Percentiles rank a stretch among this genome's conserved stretches.
These are phyloP conservation scores for Xerocomus nothofagi DNA, from an alignment of 1,284 basidiomycete genomes.

Conservation along the genomic window DNA sequence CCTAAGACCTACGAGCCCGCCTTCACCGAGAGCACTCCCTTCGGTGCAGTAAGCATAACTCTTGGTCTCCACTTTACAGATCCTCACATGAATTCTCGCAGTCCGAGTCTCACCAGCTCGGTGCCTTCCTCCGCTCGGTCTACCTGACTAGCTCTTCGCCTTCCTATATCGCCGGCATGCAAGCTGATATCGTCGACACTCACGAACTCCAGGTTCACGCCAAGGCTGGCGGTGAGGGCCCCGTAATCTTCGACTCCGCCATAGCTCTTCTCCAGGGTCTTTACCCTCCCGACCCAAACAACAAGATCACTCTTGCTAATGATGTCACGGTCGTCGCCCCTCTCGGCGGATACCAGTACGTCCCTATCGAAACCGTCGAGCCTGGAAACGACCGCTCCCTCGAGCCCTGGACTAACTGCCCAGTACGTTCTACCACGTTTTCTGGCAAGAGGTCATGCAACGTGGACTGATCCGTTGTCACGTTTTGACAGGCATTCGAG, in stretches of 20 bases:
- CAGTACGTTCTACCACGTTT: conserved; percentile 43
- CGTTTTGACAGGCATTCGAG: conserved; percentile 51
- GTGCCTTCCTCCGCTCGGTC: conserved; percentile 60
- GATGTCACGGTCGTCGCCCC: conserved; percentile 72
- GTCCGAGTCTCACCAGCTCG: conserved; percentile 74
- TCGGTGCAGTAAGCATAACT: conserved; percentile 64
- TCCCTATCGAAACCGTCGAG: conserved; percentile 82
- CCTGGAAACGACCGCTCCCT: conserved; percentile 80
- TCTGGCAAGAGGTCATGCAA: neutral
- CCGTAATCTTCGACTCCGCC: conserved; percentile 81
- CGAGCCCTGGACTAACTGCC: conserved; percentile 84
- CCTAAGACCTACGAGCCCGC: conserved; percentile 67
- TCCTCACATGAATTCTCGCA: conserved; percentile 28
- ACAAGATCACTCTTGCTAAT: conserved; percentile 76
- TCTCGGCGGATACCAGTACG: conserved; percentile 83
- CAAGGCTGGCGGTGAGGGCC: conserved; percentile 82
- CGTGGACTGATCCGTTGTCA: conserved; percentile 17
- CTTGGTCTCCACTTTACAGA: neutral
- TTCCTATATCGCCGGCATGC: conserved; percentile 67
- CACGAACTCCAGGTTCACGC: conserved; percentile 71
- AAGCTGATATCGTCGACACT: conserved; percentile 66
- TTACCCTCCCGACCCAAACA: conserved; percentile 70
- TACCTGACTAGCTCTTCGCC: conserved; percentile 68
- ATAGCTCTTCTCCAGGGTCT: conserved; percentile 78
- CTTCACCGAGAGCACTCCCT: conserved; percentile 78